These are phyloP conservation scores for Penicillium janthinellum DNA, from an alignment of 2,329 filamentous ascomycete species.

Conservation along the genomic window DNA sequence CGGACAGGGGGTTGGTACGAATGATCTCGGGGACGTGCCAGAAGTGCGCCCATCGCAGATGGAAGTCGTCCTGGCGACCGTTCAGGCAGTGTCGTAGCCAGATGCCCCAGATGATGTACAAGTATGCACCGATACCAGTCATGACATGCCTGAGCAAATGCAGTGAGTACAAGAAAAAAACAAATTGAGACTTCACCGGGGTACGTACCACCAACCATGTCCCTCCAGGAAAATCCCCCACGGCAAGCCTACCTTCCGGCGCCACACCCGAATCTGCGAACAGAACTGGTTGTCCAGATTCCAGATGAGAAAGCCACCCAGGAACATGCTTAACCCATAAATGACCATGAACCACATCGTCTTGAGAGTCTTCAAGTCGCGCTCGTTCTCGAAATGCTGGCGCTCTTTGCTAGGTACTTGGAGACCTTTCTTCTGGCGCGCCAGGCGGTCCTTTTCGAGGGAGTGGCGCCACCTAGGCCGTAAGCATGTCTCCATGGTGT, in stretches of 20 bases:
- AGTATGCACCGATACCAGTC: constrained; percentile 80
- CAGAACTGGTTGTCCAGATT: constrained; percentile 79
- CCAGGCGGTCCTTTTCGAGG: constrained; percentile 49
- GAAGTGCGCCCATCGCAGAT: constrained; percentile 67
- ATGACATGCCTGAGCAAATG: constrained; percentile 66
- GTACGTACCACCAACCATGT: constrained; percentile 69
- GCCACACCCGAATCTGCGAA: constrained; percentile 63
- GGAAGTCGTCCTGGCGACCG: constrained; percentile 69
- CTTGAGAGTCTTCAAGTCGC: constrained; percentile 60
- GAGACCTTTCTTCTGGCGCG: constrained; percentile 38
- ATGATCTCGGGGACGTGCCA: constrained; percentile 61
- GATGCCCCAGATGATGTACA: constrained; percentile 80
- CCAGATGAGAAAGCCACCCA: constrained; percentile 77
- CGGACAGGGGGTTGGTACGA: constrained; percentile 24
- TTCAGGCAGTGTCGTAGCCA: constrained; percentile 79
- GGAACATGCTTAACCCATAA: constrained; percentile 69
- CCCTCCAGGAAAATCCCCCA: constrained; percentile 77
- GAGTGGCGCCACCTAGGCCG: constrained; percentile 59
- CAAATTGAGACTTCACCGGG: neutral
- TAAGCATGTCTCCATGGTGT: constrained; percentile 71
- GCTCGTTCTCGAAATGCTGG: constrained; percentile 53
- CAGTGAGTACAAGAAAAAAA: constrained; percentile 15
- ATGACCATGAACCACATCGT: constrained; percentile 77
- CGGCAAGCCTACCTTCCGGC: constrained; percentile 70
- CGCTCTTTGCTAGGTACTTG: constrained; percentile 46